A percentile compares a stretch with the other conserved stretches of the same genome.
Conservation (phyloP, 208 protist species). For the Acanthamoeba rhysodes region DNA sequence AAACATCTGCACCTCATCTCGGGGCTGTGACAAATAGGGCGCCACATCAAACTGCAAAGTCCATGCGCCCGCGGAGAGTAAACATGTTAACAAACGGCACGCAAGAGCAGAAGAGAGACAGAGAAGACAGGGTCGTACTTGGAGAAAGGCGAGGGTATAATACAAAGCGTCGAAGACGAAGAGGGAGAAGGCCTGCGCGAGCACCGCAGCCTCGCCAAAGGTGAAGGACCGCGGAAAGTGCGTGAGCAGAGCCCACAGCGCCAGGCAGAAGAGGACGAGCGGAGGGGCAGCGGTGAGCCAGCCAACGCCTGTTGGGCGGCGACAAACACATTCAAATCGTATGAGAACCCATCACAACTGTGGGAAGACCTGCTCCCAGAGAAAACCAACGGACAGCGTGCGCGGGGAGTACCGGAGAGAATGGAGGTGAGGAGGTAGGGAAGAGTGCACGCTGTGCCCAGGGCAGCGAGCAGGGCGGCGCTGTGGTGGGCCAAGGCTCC, state of each 20-base stretch:
- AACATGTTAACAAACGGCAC: neutral
- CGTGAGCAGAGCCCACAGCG: neutral
- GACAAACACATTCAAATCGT: neutral
- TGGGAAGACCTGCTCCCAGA: neutral
- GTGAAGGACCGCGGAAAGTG: conserved; percentile 51
- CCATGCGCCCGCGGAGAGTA: too few species aligned
- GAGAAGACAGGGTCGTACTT: neutral
- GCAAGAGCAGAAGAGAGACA: neutral
- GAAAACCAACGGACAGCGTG: neutral
- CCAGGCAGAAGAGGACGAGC: conserved; percentile 15
- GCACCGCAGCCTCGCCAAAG: conserved; percentile 26
- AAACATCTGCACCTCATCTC: conserved; percentile 36
- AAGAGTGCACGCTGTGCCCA: neutral
- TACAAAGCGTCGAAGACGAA: conserved; percentile 39
- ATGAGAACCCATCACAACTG: neutral
- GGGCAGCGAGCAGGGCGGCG: conserved; percentile 2
- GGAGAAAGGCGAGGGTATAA: conserved; percentile 15
- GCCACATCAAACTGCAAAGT: neutral
- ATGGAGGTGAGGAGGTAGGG: neutral
- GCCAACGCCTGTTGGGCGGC: neutral
- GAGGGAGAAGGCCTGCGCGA: conserved; percentile 32
- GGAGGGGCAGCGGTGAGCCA: conserved; percentile 22
- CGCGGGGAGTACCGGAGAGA: neutral
- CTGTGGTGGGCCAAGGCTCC: neutral
- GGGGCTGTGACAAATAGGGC: neutral